Conservation (phyloP, 106 monocot genomes). For the Amphibolis antarctica region DNA sequence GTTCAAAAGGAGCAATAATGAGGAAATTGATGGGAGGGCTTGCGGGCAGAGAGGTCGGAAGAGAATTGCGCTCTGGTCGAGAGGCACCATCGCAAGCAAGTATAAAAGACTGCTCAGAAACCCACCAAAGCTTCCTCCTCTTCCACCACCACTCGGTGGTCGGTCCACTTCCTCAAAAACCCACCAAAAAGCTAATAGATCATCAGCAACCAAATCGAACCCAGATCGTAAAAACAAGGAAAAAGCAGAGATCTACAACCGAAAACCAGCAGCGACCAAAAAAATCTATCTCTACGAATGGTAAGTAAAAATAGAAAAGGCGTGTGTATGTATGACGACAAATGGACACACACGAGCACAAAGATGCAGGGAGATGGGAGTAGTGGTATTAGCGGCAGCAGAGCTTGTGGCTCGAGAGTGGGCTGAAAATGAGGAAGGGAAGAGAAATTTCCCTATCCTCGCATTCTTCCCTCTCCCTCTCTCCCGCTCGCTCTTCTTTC, state of each 20-base stretch:
- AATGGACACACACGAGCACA: no score
- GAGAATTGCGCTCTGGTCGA: neutral
- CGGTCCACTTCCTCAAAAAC: slow-evolving; percentile 8
- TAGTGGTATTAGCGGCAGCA: no score
- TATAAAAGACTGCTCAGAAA: no score
- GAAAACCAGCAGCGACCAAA: neutral
- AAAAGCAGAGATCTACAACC: neutral
- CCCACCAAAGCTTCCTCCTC: neutral
- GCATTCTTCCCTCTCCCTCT: neutral
- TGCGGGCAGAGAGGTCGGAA: neutral
- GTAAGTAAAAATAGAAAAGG: neutral
- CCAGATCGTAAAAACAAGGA: neutral
- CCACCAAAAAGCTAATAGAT: slow-evolving; percentile 5
- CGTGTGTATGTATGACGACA: neutral
- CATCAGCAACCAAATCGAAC: neutral
- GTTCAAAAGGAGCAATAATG: neutral
- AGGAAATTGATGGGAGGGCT: neutral
- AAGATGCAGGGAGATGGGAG: no score
- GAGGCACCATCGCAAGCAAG: slow-evolving; percentile 12
- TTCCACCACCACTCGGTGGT: no score
- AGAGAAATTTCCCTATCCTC: neutral
- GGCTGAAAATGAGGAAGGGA: neutral
- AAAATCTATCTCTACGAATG: neutral
- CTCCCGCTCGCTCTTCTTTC: neutral
- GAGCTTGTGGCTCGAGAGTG: neutral